Percentiles rank a stretch among this genome's conserved stretches.
These are phyloP conservation scores for Rosellinia necatrix DNA, from an alignment of 2,329 filamentous ascomycete genomes.

Conservation along the genomic window DNA sequence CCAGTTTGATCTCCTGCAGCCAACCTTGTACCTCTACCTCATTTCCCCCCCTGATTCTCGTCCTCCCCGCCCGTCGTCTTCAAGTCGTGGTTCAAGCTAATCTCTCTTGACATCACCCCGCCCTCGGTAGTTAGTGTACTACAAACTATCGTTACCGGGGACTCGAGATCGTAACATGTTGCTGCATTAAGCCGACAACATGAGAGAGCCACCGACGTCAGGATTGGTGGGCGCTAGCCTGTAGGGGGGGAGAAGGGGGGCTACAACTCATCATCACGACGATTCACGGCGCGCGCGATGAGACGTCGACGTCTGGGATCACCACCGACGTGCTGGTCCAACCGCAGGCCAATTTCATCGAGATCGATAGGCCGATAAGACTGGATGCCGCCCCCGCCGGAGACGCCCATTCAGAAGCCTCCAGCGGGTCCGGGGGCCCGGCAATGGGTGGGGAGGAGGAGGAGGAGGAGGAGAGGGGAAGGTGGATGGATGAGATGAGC, in stretches of 20 bases:
- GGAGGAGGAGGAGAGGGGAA: too few relatives aligned
- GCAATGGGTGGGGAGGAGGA: too few relatives aligned
- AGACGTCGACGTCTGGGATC: not conserved
- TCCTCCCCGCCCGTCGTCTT: not conserved
- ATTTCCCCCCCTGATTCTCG: not conserved
- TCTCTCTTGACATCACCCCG: not conserved
- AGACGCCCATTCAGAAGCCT: too few relatives aligned
- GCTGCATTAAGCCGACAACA: not conserved
- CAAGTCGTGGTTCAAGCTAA: not conserved
- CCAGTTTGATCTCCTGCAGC: constrained; percentile 1
- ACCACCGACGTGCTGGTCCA: not conserved
- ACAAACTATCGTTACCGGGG: too few relatives aligned
- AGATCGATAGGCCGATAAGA: not conserved
- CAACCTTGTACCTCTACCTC: not conserved
- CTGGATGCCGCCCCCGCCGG: constrained; percentile 1
- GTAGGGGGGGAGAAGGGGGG: not conserved
- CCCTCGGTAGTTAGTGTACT: not conserved
- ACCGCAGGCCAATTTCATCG: too few relatives aligned
- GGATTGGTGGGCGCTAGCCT: not conserved
- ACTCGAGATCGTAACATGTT: not conserved
- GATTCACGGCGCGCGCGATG: constrained; percentile 1
- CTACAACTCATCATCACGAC: not conserved
- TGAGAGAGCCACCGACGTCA: not conserved
- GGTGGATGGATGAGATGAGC: too few relatives aligned
- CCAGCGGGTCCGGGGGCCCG: too few relatives aligned